These are phyloP conservation scores for Fusarium camptoceras DNA, from an alignment of 2,329 filamentous ascomycete species.

Conservation along the genomic window DNA sequence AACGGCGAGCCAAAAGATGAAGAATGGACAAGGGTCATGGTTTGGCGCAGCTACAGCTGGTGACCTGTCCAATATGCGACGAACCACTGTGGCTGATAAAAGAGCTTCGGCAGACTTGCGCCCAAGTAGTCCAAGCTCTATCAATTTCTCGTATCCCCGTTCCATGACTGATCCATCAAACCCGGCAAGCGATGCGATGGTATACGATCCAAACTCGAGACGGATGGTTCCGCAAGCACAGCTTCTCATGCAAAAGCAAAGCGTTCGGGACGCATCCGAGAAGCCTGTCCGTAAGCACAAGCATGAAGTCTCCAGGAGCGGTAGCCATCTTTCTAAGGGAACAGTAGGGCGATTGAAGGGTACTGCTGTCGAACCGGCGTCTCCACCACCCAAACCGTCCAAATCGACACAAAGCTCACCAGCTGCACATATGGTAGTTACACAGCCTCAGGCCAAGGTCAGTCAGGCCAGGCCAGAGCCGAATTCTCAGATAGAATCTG, in stretches of 20 bases:
- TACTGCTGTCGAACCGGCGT: slow-evolving; percentile 55
- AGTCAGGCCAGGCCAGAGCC: slow-evolving; percentile 3
- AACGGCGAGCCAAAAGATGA: slow-evolving; percentile 65
- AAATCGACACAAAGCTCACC: slow-evolving; percentile 30
- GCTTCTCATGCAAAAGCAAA: slow-evolving; percentile 58
- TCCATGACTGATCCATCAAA: slow-evolving; percentile 56
- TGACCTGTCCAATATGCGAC: slow-evolving; percentile 59
- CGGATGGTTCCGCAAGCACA: slow-evolving; percentile 67
- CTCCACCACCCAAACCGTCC: slow-evolving; percentile 41
- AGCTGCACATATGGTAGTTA: not conserved
- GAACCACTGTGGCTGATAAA: slow-evolving; percentile 53
- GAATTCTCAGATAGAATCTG: slow-evolving; percentile 19
- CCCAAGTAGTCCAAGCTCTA: slow-evolving; percentile 61
- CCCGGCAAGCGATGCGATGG: slow-evolving; percentile 58
- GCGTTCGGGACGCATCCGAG: slow-evolving; percentile 54
- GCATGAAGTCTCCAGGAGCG: slow-evolving; percentile 54
- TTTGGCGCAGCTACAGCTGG: slow-evolving; percentile 60
- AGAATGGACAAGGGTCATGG: slow-evolving; percentile 59
- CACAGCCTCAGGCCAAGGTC: slow-evolving; percentile 2
- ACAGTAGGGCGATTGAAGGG: slow-evolving; percentile 65
- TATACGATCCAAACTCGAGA: slow-evolving; percentile 75
- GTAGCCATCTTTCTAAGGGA: slow-evolving; percentile 63
- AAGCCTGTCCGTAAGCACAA: slow-evolving; percentile 57
- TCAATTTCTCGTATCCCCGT: slow-evolving; percentile 71
- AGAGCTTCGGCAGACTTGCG: slow-evolving; percentile 50